Base-by-base conservation (phyloP, 148 eudicot species). In the Persicaria maculosa region DNA sequence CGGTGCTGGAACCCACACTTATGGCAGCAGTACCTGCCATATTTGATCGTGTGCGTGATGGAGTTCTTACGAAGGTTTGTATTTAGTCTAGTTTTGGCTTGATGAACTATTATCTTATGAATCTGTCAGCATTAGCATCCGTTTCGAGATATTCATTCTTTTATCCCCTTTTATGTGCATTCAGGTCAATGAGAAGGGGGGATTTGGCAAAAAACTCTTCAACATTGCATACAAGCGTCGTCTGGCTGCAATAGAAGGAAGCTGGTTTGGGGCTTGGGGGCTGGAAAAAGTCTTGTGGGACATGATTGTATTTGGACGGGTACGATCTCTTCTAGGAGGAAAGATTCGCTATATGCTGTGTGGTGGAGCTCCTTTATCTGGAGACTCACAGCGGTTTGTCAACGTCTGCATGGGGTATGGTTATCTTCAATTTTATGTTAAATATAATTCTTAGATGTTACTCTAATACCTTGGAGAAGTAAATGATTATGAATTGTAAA, bases 1-100 rank as follows among this genome's bases (percentile, higher is more conserved):
- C 96, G 6, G 86, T 65, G 36, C 79, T 94, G 73, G 85, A 83
- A 78, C 98, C 98, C 77, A 92, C 98, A n/a, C 82, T 94, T 71
- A 90, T 94, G 98, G 88, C 97, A 72, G 88, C 93, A 70, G 97
- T 94, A 85, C 98, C 98, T 77, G 97, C 98, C 76, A 91, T 94
- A 76, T 75, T 94, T 71, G 98, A 94, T 44, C 95, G 98, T 82
- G 98, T 93, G 67, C 88, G 91, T 58, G 98, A 93, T 80, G 98
- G 98, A 73, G 98, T 93, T 73, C 64, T 84, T 61, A 91, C 90
- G 79, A 91, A 93, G 98, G 98, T 90, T 76, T 53, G 57, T 69
- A 16, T 44, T 31, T 57, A 22, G 9, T 57, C 14, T 68, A 36
- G 50, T 64, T 57, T 31, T 47, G 70, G 44, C 75, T 68, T 15